phyloP scores from a whole-genome alignment of 2,329 filamentous ascomycete genomes.

The Rhinocladiella mackenziei region DNA sequence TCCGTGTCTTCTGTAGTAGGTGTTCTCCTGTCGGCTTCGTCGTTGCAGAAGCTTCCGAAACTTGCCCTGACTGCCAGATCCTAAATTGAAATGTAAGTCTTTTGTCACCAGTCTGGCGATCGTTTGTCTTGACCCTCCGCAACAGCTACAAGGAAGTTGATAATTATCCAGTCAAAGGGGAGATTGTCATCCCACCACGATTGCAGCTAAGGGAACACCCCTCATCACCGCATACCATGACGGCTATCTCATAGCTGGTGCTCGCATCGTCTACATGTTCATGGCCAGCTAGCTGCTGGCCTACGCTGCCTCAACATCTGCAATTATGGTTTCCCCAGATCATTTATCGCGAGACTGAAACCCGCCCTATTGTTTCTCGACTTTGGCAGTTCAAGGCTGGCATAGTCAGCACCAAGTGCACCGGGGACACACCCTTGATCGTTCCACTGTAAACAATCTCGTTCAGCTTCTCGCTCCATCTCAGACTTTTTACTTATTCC shows the following conservation, averaged over 20 bases:
- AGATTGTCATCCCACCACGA: background rate
- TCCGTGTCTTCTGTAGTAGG: no score
- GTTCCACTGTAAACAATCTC: no score
- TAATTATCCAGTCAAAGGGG: background rate
- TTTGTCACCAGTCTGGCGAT: background rate
- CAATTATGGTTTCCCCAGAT: background rate
- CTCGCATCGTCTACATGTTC: background rate
- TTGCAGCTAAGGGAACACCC: background rate
- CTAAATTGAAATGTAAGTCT: background rate
- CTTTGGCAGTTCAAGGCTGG: no score
- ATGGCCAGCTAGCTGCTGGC: background rate
- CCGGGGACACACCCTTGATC: no score
- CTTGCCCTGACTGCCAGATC: conserved; percentile 1
- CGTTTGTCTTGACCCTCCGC: background rate
- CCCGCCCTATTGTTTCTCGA: no score
- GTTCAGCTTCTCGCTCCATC: no score
- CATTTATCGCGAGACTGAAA: no score
- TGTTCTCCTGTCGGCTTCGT: no score
- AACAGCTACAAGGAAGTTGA: background rate
- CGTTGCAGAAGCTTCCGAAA: no score
- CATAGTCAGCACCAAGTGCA: no score
- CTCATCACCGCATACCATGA: conserved; percentile 2
- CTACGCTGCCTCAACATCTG: conserved; percentile 1
- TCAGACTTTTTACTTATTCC: no score
- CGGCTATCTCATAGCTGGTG: conserved; percentile 1